Evolutionary conservation across 371 early-diverging fungal genomes (phyloP), one percentile per base, ranked within the genome.

Genomic region (Mortierella sp.): DNA sequence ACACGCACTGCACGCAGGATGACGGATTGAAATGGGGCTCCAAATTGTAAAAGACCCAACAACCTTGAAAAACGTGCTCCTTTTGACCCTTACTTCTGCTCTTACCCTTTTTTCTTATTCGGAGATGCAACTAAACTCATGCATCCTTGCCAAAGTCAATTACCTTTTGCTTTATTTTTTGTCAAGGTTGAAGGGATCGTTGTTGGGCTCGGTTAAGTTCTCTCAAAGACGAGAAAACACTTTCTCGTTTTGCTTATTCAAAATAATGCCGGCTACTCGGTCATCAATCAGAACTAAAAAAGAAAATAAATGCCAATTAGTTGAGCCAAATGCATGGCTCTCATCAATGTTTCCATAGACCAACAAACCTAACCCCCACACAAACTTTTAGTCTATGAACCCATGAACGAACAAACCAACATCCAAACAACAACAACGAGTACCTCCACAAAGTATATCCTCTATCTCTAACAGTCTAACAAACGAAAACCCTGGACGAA

Each of bases 181-280:
- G 19, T 45, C 19, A 0, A 7, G 22, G n/a, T 48, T 48, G 19
- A n/a, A n/a, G 22, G n/a, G 7, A 19, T n/a, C 24, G 9, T 50
- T 50, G 50, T n/a, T 47, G 47, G 22, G 47, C 22, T 47, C 19
- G 16, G 22, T 47, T 47, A 16, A 19, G 47, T 16, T 47, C 22
- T 47, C 16, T 47, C 52, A 14, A 26, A 13, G 31, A 52, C 8
- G 22, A 2, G 19, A 45, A 2, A 16, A 19, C 14, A 16, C 37
- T 34, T 34, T 34, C 34, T 53, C 47, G 22, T n/a, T n/a, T 61
- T 61, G 61, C 37, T 61, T 61, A 61, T 61, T 61, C 61, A 61
- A 34, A 61, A 19, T 61, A 61, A 37, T 61, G 61, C 37, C 37
- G 61, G 61, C 9, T 19, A 50, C 22, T 61, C 55, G 26, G 29